Evolutionary conservation across 2,329 filamentous ascomycete genomes (phyloP).

Genomic region (Malbranchea zuffiana): DNA sequence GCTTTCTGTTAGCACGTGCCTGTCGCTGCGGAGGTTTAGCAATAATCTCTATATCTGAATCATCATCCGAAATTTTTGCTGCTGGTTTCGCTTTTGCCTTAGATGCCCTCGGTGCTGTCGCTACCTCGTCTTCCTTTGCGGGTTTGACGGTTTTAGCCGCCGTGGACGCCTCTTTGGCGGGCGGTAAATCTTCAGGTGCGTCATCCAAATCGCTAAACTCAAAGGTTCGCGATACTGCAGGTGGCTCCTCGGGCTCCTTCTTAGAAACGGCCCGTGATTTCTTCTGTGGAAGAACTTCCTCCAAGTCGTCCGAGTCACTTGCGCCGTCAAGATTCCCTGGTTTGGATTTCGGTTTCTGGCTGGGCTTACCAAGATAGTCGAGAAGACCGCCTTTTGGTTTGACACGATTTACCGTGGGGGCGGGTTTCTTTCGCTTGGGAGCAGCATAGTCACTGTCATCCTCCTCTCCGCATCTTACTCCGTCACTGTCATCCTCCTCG

Average conservation of each 20-base stretch:
- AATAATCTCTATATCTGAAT: slow-evolving; percentile 31
- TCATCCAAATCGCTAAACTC: slow-evolving; percentile 8
- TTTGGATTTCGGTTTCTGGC: slow-evolving; percentile 23
- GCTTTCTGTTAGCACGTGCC: slow-evolving; percentile 44
- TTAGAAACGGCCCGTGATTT: slow-evolving; percentile 10
- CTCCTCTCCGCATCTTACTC: too few species aligned
- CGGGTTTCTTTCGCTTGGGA: slow-evolving; percentile 42
- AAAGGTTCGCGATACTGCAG: not conserved
- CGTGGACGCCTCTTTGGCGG: not conserved
- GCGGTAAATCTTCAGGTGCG: not conserved
- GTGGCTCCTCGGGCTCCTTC: slow-evolving; percentile 1
- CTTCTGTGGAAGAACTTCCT: slow-evolving; percentile 33
- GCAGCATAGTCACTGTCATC: too few species aligned
- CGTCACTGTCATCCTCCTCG: slow-evolving; percentile 46
- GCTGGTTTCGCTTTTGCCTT: slow-evolving; percentile 15
- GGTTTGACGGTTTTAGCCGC: not conserved
- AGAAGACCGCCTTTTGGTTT: slow-evolving; percentile 30
- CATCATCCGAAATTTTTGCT: slow-evolving; percentile 19
- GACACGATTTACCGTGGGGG: slow-evolving; percentile 35
- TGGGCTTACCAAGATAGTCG: slow-evolving; percentile 28
- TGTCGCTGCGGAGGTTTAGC: slow-evolving; percentile 25
- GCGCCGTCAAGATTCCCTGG: slow-evolving; percentile 22
- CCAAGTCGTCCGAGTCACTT: slow-evolving; percentile 50
- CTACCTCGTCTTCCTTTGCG: slow-evolving; percentile 18
- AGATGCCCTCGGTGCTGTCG: slow-evolving; percentile 35